Evolutionary conservation across 139 green algal genomes (phyloP).

Genomic region (Ulvella scutata): DNA sequence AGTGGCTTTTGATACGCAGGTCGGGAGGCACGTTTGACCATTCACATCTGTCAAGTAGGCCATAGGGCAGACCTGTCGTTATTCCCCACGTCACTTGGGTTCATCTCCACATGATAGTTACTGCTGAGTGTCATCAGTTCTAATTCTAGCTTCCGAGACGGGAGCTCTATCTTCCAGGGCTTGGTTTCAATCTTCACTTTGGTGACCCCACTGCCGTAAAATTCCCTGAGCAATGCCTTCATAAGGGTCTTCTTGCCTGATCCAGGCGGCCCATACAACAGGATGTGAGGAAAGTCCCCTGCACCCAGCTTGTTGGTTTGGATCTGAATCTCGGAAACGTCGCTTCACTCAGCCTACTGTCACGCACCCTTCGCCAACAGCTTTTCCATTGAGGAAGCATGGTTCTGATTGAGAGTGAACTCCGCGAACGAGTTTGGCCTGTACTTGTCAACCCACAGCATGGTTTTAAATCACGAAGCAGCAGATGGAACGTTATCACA

Average conservation of each 20-base stretch:
- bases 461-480: too few relatives aligned
- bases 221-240: conserved; percentile 71
- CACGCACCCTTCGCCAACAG: conserved; percentile 36
- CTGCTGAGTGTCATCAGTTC: conserved; percentile 82
- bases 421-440: conserved; percentile 68
- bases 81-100: conserved; percentile 79
- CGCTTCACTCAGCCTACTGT: background rate
- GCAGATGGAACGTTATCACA: too few relatives aligned
- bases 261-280: conserved; percentile 91
- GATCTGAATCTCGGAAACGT: background rate
- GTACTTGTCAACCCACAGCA: conserved; percentile 78
- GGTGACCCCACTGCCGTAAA: conserved; percentile 82
- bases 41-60: too few relatives aligned
- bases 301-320: conserved; percentile 36
- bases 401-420: conserved; percentile 54
- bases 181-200: conserved; percentile 87
- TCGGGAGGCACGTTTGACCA: too few relatives aligned
- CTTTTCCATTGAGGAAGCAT: conserved; percentile 64
- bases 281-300: conserved; percentile 85
- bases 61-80: conserved; percentile 65
- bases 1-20: too few relatives aligned
- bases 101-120: conserved; percentile 92
- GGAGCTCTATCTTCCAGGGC: conserved; percentile 86
- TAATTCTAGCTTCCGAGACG: conserved; percentile 79
- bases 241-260: conserved; percentile 94